A percentile compares a stretch with the other conserved stretches of the same genome.
Evolutionary conservation across 2,329 filamentous ascomycete species (phyloP).

Genomic region (Zalaria sp.): DNA sequence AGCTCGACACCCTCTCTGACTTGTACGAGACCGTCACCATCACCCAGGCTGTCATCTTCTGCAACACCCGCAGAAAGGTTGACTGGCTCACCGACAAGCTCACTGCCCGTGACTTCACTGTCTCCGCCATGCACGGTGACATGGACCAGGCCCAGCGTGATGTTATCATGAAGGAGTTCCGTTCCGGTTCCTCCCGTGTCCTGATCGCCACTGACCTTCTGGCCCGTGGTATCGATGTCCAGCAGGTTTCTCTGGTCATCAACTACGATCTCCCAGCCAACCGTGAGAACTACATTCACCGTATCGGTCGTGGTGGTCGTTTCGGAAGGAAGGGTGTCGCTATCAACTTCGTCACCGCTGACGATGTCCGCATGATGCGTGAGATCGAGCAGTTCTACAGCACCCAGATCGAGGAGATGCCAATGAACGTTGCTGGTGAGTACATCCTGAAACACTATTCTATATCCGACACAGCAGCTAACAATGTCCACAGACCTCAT

Average conservation of each 20-base stretch:
- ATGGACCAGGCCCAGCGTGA: slow-evolving; percentile 98
- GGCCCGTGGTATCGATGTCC: slow-evolving; percentile 98
- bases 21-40: slow-evolving; percentile 99
- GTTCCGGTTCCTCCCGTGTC: slow-evolving; percentile 94
- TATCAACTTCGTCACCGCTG: slow-evolving; percentile 99
- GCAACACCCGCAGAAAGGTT: slow-evolving; percentile 99
- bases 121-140: slow-evolving; percentile 99
- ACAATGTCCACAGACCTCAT: slow-evolving; percentile 19
- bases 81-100: slow-evolving; percentile 99
- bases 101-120: slow-evolving; percentile 94
- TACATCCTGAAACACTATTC: slow-evolving; percentile 7
- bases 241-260: slow-evolving; percentile 99
- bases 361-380: slow-evolving; percentile 99
- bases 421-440: slow-evolving; percentile 70
- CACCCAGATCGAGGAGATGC: slow-evolving; percentile 99
- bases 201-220: slow-evolving; percentile 95
- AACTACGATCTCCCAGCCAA: slow-evolving; percentile 99
- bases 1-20: slow-evolving; percentile 96
- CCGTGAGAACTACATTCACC: slow-evolving; percentile 99
- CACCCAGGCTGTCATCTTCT: slow-evolving; percentile 99
- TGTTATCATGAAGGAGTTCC: slow-evolving; percentile 99
- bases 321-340: slow-evolving; percentile 99
- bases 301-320: slow-evolving; percentile 97
- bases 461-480: slow-evolving; percentile 46
- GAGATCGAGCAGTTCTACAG: slow-evolving; percentile 99